Conservation (phyloP, 2,329 filamentous ascomycete genomes). For the Colletotrichum siamense region DNA sequence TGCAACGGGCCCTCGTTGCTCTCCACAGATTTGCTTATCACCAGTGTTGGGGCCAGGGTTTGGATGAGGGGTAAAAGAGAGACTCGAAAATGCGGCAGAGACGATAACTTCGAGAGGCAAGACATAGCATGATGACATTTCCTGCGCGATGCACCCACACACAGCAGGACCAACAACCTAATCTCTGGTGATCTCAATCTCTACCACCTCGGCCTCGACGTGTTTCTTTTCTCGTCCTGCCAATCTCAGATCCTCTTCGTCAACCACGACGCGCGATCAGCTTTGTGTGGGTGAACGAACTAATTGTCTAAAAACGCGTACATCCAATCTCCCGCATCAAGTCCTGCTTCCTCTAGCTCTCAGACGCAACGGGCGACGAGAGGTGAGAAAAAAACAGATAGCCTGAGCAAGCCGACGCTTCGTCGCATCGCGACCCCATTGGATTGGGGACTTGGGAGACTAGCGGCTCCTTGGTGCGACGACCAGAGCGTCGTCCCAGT, state of each 20-base stretch:
- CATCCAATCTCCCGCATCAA: not conserved
- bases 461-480: conserved; percentile 11
- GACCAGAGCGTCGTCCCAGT: not conserved
- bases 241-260: not conserved
- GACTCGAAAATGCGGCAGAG: not conserved
- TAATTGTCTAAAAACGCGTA: not conserved
- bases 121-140: too few species aligned
- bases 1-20: not conserved
- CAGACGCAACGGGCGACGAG: not conserved
- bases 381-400: not conserved
- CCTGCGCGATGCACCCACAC: not conserved
- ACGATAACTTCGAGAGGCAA: not conserved
- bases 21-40: conserved; percentile 2
- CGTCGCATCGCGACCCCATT: not conserved
- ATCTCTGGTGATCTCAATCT: not conserved
- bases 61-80: not conserved
- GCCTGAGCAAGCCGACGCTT: not conserved
- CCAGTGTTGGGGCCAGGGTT: not conserved
- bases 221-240: not conserved
- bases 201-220: not conserved
- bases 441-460: not conserved
- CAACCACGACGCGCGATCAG: not conserved
- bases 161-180: not conserved
- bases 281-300: not conserved
- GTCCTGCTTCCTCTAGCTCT: not conserved